Evolutionary conservation across 495 filamentous ascomycete species (phyloP).

Genomic region (Xylaria telfairii): DNA sequence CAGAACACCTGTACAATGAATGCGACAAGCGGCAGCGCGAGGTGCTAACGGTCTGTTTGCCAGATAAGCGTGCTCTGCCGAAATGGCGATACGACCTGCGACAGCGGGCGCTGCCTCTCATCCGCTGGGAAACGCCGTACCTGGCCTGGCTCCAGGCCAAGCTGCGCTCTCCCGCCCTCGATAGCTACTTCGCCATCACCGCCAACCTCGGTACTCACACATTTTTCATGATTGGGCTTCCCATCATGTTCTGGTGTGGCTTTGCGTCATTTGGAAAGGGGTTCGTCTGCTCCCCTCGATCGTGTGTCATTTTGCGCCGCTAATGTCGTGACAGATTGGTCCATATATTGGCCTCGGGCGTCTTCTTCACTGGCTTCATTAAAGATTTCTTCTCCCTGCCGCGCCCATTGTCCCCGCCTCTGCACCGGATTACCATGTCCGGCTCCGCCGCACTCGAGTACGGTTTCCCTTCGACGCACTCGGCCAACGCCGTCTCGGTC

Average conservation of each 20-base stretch:
- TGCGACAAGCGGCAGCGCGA: slow-evolving; percentile 18
- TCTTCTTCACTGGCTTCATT: slow-evolving; percentile 91
- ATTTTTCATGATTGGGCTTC: slow-evolving; percentile 94
- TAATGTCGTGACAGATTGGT: slow-evolving; percentile 66
- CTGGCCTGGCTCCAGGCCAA: slow-evolving; percentile 82
- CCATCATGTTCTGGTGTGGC: slow-evolving; percentile 95
- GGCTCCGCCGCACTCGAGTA: slow-evolving; percentile 94
- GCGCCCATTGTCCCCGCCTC: slow-evolving; percentile 87
- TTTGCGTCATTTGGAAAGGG: slow-evolving; percentile 79
- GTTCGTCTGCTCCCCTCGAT: slow-evolving; percentile 54
- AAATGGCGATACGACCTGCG: slow-evolving; percentile 88
- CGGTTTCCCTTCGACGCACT: slow-evolving; percentile 96
- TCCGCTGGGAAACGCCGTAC: slow-evolving; percentile 95
- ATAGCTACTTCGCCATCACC: slow-evolving; percentile 94
- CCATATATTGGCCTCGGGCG: slow-evolving; percentile 84
- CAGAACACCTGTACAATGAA: slow-evolving; percentile 23
- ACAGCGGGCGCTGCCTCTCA: slow-evolving; percentile 79
- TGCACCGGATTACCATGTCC: slow-evolving; percentile 96
- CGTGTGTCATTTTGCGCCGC: background rate
- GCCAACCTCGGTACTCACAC: slow-evolving; percentile 98
- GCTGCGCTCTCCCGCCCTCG: slow-evolving; percentile 78
- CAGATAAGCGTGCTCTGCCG: slow-evolving; percentile 84
- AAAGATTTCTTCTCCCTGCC: slow-evolving; percentile 97
- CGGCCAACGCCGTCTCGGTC: slow-evolving; percentile 94
- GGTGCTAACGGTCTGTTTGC: slow-evolving; percentile 26